These are phyloP conservation scores for Fraxinus velutina DNA, from an alignment of 305 asterid species.

Conservation along the genomic window DNA sequence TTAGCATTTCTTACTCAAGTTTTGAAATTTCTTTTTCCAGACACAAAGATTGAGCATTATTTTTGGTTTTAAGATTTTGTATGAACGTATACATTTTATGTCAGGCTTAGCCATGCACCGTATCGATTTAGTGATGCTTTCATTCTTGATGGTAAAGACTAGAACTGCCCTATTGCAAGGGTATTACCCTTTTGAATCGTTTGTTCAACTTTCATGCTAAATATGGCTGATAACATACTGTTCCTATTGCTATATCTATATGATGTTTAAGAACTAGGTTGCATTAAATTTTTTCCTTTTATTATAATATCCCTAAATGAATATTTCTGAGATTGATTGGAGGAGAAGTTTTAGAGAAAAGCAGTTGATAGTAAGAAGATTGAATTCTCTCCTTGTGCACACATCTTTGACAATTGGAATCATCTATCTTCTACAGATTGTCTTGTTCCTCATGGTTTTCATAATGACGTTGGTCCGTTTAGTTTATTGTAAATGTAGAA, in stretches of 20 bases:
- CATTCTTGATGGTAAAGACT: too few species aligned
- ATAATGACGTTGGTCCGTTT: background rate
- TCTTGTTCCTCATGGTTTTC: background rate
- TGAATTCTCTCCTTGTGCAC: background rate
- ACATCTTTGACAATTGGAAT: too few species aligned
- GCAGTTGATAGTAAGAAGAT: background rate
- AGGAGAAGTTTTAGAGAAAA: background rate
- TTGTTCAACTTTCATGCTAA: too few species aligned
- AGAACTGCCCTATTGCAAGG: too few species aligned
- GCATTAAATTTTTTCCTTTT: background rate
- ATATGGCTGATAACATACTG: background rate
- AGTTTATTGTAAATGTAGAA: background rate
- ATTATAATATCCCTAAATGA: background rate
- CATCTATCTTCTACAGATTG: too few species aligned
- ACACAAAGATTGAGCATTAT: background rate
- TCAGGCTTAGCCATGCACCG: background rate
- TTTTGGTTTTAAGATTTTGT: background rate
- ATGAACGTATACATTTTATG: background rate
- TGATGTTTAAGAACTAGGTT: background rate
- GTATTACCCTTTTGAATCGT: too few species aligned
- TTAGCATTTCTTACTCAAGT: background rate
- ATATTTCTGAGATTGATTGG: background rate
- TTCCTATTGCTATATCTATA: background rate
- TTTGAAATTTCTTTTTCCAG: background rate
- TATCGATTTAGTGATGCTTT: too few species aligned